Evolutionary conservation across 2,329 filamentous ascomycete species (phyloP), one percentile per base, ranked within the genome.

Genomic region (Ceratocystis ficicola): DNA sequence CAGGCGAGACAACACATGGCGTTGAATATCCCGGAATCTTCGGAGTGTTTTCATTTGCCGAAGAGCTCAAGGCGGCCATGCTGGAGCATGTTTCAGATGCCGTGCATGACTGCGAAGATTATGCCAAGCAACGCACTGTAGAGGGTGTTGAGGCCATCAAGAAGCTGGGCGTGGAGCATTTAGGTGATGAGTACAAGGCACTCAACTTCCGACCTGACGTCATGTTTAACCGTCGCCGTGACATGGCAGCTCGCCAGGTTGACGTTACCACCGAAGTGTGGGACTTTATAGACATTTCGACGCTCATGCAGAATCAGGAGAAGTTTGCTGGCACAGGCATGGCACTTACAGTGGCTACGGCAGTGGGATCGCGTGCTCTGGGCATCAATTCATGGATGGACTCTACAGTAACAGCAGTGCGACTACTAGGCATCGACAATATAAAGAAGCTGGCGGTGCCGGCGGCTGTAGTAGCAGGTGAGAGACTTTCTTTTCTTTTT

Each of bases 321-420:
- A 99, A 97, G 80, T 81, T 95, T 66, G 92, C 93, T 5, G 90
- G 93, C 48, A 95, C 92, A 2, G 89, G 94, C 69, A 92, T 99
- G 87, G 94, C 93, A 5, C 81, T 99, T 72, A 99, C 94, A 1
- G 83, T 96, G 44, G 89, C 89, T 8, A 92, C 90, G 66, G 90
- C 95, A 1, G 80, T 97, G 3, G 90, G 93, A 66, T 84, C 88
- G 62, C 83, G 90, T 61, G 81, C 94, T 72, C 78, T 99, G 48
- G 90, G 92, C 68, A 88, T 91, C 68, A 85, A 88, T 70, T 86
- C 88, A 63, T 97, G 93, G 91, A 78, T 96, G 70, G 93, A 97
- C 73, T 89, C 93, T 69, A 87, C 89, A 1, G 75, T 96, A 64
- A 89, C 88, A 69, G 89, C 88, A 6, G 86, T 84, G n/a, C 90